Percentiles rank a stretch among this genome's conserved stretches.
Conservation (phyloP, 1,139 yeast species). For the Schwanniomyces etchellsii region DNA sequence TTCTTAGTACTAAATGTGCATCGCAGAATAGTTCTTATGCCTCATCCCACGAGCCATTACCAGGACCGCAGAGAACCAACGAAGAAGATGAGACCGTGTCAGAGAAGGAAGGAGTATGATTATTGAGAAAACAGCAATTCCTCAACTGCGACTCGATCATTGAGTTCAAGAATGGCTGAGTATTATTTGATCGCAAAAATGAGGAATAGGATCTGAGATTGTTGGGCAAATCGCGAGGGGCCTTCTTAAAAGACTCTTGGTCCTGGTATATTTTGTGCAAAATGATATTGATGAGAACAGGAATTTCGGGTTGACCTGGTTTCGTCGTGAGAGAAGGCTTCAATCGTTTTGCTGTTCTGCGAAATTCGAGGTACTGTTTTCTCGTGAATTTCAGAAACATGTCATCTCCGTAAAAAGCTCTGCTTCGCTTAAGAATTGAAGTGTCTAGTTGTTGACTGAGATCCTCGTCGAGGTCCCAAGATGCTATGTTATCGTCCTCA, state of each 20-base stretch:
- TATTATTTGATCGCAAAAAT: constrained; percentile 4
- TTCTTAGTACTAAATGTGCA: too few species aligned
- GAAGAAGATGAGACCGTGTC: constrained; percentile 16
- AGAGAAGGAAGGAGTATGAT: constrained; percentile 6
- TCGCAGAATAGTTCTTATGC: too few species aligned
- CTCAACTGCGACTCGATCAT: constrained; percentile 4
- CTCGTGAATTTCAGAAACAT: constrained; percentile 11
- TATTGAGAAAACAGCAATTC: background rate
- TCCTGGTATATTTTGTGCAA: constrained; percentile 5
- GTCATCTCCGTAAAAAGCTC: constrained; percentile 16
- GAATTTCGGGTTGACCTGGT: constrained; percentile 1
- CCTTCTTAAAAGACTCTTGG: too few species aligned
- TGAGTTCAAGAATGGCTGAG: constrained; percentile 3
- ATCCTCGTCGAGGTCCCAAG: constrained; percentile 42
- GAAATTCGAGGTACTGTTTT: constrained; percentile 13
- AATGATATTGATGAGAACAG: constrained; percentile 9
- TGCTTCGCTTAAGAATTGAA: background rate
- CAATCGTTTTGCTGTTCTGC: constrained; percentile 5
- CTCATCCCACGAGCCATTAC: background rate
- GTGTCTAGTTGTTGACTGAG: constrained; percentile 6
- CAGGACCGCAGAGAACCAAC: constrained; percentile 10
- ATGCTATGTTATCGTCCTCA: constrained; percentile 39
- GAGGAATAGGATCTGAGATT: constrained; percentile 7
- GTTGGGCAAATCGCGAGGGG: too few species aligned
- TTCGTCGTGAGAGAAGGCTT: constrained; percentile 3